Conservation (phyloP, 441 rosid species). For the Geranium incanum region DNA sequence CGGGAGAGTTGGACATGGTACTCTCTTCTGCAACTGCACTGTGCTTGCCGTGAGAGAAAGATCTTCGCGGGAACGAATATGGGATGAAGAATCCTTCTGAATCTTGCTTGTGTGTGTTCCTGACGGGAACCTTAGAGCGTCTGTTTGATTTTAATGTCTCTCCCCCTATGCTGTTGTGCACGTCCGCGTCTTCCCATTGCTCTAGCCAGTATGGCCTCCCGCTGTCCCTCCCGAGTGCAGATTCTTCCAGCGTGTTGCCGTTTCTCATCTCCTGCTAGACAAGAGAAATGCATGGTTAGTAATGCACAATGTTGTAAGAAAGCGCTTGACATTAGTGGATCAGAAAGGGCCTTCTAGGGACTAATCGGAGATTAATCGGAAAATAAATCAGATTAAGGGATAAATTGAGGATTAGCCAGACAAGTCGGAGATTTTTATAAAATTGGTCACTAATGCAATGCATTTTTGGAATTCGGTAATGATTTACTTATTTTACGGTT, state of each 20-base stretch:
- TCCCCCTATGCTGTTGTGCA: conserved; percentile 22
- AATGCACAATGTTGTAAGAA: no score
- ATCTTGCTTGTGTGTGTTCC: conserved; percentile 32
- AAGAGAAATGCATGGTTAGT: not conserved
- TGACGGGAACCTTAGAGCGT: conserved; percentile 30
- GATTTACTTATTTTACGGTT: not conserved
- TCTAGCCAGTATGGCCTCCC: conserved; percentile 34
- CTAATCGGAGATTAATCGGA: no score
- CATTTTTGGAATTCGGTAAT: not conserved
- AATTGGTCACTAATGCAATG: no score
- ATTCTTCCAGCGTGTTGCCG: conserved; percentile 36
- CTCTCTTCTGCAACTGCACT: conserved; percentile 29
- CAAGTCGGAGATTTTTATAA: no score
- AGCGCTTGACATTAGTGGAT: no score
- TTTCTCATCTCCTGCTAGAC: conserved; percentile 48
- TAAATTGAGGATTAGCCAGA: no score
- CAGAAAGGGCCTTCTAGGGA: no score
- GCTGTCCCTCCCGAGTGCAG: conserved; percentile 29
- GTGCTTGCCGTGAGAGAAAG: conserved; percentile 41
- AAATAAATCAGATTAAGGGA: no score
- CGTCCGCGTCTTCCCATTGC: conserved; percentile 20
- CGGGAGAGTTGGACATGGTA: conserved; percentile 39
- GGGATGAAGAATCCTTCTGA: conserved; percentile 43
- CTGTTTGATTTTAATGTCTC: conserved; percentile 23
- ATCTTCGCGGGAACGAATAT: conserved; percentile 51